Evolutionary conservation across 139 green algal species (phyloP).

Genomic region (Auxenochlorella pyrenoidosa): DNA sequence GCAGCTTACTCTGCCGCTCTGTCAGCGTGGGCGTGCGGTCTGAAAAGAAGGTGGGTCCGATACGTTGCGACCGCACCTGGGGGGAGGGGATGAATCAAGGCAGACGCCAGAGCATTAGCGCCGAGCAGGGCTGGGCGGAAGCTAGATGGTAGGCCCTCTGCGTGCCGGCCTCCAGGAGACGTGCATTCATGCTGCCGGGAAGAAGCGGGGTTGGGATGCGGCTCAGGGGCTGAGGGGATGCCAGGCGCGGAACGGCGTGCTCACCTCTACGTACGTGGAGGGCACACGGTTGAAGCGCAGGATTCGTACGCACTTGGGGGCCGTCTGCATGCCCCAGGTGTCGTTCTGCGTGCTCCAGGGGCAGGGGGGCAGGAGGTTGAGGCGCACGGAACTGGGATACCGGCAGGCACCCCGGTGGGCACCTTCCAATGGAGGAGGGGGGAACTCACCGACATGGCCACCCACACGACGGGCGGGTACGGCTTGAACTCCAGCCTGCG

Average conservation of each 20-base stretch:
- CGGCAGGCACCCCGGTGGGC: not conserved
- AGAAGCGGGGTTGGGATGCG: too few species aligned
- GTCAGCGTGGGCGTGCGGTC: not conserved
- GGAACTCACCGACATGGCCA: conserved; percentile 4
- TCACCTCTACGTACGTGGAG: not conserved
- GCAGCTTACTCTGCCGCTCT: not conserved
- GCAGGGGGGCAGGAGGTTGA: too few species aligned
- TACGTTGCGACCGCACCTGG: not conserved
- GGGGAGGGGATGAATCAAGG: not conserved
- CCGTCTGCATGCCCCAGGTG: not conserved
- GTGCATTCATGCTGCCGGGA: too few species aligned
- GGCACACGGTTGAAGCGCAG: not conserved
- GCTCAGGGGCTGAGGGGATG: too few species aligned
- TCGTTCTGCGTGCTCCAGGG: not conserved
- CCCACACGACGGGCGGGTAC: conserved; percentile 4
- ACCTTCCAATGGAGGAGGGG: not conserved
- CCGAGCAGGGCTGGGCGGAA: too few species aligned
- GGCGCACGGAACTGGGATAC: too few species aligned
- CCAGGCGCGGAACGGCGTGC: not conserved
- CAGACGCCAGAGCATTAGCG: too few species aligned
- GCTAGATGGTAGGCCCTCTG: too few species aligned
- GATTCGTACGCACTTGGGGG: not conserved
- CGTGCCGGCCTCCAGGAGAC: too few species aligned
- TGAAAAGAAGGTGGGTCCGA: conserved; percentile 1
- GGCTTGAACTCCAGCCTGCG: not conserved